Evolutionary conservation across 495 filamentous ascomycete species (phyloP).

Genomic region (Xylaria flabelliformis): DNA sequence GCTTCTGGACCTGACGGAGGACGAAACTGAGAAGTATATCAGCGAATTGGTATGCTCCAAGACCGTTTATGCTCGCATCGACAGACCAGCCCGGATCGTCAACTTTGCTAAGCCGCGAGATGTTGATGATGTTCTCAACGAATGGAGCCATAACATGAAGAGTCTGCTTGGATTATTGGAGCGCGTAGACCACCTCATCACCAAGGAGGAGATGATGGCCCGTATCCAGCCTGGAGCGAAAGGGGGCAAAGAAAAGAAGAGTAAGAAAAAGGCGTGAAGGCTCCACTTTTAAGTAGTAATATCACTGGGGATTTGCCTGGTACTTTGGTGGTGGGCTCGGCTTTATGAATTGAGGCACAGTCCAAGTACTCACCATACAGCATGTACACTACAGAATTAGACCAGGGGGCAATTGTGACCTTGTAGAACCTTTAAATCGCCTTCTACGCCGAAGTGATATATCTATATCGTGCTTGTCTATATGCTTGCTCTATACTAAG

Average conservation of each 20-base stretch:
- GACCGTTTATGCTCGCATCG: conserved; percentile 97
- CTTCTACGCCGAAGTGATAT: conserved; percentile 29
- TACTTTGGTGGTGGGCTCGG: conserved; percentile 29
- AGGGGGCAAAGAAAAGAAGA: conserved; percentile 43
- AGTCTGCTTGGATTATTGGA: conserved; percentile 89
- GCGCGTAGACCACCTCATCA: conserved; percentile 96
- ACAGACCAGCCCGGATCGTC: conserved; percentile 88
- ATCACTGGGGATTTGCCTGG: conserved; percentile 23
- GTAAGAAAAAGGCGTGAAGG: conserved; percentile 42
- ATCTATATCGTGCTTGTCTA: conserved; percentile 23
- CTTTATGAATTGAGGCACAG: conserved; percentile 29
- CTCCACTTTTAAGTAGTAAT: conserved; percentile 21
- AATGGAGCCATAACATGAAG: conserved; percentile 99
- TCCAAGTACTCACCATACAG: conserved; percentile 35
- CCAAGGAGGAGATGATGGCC: conserved; percentile 99
- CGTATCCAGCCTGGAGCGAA: conserved; percentile 74
- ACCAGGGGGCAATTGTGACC: conserved; percentile 32
- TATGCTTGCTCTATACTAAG: conserved; percentile 6
- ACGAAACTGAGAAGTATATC: conserved; percentile 98
- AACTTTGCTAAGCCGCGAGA: conserved; percentile 92
- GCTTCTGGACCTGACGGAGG: conserved; percentile 87
- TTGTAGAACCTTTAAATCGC: conserved; percentile 29
- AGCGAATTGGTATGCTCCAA: conserved; percentile 93
- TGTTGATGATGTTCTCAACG: conserved; percentile 96
- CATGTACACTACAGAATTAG: conserved; percentile 40